phyloP scores from a whole-genome alignment of 768 basidiomycete species.

The Pleurotus tuber-regium region DNA sequence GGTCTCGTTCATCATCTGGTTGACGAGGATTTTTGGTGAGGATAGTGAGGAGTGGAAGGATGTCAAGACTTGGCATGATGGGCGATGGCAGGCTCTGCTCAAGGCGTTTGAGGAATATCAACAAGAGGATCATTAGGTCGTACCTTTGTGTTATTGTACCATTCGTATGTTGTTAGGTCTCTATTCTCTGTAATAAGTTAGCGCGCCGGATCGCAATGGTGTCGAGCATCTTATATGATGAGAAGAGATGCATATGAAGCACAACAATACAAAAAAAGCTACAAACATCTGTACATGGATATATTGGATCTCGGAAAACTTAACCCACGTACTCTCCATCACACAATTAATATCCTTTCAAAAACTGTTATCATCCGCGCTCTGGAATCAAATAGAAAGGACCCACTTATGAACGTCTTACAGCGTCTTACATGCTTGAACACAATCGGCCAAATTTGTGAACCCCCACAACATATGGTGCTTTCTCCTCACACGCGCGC shows the following conservation, averaged over 20 bases:
- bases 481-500: no score
- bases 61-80: constrained; percentile 5
- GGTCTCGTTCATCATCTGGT: constrained; percentile 1
- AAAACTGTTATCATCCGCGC: no score
- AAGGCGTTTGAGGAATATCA: neutral
- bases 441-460: neutral
- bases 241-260: neutral
- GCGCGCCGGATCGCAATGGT: no score
- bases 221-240: no score
- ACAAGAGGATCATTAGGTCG: no score
- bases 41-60: constrained; percentile 9
- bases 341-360: neutral
- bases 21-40: constrained; percentile 4
- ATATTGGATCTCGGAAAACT: neutral
- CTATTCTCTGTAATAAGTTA: no score
- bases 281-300: neutral
- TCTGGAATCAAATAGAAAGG: neutral
- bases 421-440: neutral
- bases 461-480: neutral
- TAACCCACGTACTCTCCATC: neutral
- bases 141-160: no score
- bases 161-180: no score
- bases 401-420: neutral
- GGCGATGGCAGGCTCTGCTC: constrained; percentile 3
- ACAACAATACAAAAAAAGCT: neutral